A percentile compares a stretch with the other conserved stretches of the same genome.
These are phyloP conservation scores for Mrakia gelida DNA, from an alignment of 768 basidiomycete genomes.

Conservation along the genomic window DNA sequence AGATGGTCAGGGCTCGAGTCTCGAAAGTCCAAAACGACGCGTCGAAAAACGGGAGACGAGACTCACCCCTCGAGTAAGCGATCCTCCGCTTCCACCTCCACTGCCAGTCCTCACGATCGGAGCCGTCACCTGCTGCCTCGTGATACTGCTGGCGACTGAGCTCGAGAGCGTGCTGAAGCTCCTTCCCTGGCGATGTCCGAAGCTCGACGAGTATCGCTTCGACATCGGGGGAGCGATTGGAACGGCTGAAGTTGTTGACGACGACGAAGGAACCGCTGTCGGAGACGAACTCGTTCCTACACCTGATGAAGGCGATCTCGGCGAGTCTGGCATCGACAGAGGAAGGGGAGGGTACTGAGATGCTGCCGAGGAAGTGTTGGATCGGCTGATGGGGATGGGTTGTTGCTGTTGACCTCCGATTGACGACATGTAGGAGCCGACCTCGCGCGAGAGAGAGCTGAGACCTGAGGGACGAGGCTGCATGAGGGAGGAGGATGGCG, in stretches of 20 bases:
- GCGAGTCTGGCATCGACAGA: not conserved
- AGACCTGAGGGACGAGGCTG: conserved; percentile 5
- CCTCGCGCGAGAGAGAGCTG: not conserved
- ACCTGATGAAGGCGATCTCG: not conserved
- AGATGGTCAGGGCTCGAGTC: too few relatives aligned
- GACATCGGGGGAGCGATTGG: conserved; percentile 13
- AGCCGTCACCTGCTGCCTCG: not conserved
- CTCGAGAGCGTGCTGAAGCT: conserved; percentile 17
- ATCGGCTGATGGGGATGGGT: not conserved
- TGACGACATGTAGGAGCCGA: not conserved
- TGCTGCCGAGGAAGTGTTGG: not conserved
- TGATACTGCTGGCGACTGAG: conserved; percentile 18
- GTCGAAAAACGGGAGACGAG: not conserved
- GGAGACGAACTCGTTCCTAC: not conserved
- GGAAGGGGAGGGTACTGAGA: not conserved
- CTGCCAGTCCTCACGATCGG: not conserved
- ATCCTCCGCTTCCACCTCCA: conserved; percentile 16
- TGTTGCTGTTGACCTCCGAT: not conserved
- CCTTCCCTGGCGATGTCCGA: conserved; percentile 20
- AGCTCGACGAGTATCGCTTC: conserved; percentile 20
- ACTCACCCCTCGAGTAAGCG: conserved; percentile 10
- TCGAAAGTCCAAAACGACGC: not conserved
- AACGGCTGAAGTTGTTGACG: not conserved
- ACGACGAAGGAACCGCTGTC: not conserved
- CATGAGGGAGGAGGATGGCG: conserved; percentile 16